Conservation (phyloP, 495 filamentous ascomycete species). For the Clohesyomyces aquaticus region DNA sequence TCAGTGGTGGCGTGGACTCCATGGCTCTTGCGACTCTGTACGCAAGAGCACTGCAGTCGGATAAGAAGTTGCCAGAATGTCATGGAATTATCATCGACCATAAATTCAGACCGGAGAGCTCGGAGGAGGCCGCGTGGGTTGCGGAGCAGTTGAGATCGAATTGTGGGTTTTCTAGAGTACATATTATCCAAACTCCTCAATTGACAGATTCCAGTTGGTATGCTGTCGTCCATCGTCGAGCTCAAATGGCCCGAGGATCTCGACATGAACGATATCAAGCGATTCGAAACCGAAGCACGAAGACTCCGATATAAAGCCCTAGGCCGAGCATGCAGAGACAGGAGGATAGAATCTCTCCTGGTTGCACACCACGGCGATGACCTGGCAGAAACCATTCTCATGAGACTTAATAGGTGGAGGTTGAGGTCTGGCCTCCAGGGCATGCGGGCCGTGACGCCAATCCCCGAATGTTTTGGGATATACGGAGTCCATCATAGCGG, state of each 20-base stretch:
- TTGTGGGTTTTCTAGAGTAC: conserved; percentile 13
- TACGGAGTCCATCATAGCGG: conserved; percentile 74
- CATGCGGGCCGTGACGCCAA: conserved; percentile 64
- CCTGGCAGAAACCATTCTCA: conserved; percentile 83
- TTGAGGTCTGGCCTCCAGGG: conserved; percentile 68
- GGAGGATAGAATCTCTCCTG: conserved; percentile 60
- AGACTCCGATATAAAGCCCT: conserved; percentile 72
- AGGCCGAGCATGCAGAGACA: conserved; percentile 60
- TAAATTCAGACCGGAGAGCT: conserved; percentile 67
- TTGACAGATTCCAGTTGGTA: conserved; percentile 43
- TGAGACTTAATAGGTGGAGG: conserved; percentile 67
- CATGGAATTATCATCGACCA: conserved; percentile 76
- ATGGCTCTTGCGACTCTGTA: conserved; percentile 90
- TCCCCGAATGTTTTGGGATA: conserved; percentile 82
- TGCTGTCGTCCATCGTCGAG: conserved; percentile 55
- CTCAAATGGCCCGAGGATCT: conserved; percentile 50
- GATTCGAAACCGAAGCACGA: conserved; percentile 80
- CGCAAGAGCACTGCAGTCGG: conserved; percentile 32
- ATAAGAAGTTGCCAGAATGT: conserved; percentile 7
- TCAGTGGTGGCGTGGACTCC: conserved; percentile 94
- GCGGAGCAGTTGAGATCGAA: conserved; percentile 52
- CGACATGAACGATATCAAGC: conserved; percentile 54
- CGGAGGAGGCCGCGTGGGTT: conserved; percentile 67
- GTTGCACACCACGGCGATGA: conserved; percentile 86
- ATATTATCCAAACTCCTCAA: neutral